Evolutionary conservation across 2,329 filamentous ascomycete species (phyloP).

Genomic region (Colletotrichum destructivum): DNA sequence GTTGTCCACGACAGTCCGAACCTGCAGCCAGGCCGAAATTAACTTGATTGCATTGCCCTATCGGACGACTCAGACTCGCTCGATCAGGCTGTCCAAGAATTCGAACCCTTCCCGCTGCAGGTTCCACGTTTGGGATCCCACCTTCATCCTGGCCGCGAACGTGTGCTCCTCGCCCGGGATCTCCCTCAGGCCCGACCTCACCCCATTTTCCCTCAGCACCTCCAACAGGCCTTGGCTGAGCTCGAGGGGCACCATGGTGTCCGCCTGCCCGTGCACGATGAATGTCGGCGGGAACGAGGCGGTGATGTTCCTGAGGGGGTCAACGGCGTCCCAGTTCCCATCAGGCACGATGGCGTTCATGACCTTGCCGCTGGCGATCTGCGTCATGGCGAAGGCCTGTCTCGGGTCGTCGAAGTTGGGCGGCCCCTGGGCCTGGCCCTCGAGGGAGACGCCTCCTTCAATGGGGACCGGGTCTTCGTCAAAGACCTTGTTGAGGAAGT

Average conservation of each 20-base stretch:
- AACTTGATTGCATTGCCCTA: neutral
- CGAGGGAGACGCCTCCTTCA: constrained; percentile 56
- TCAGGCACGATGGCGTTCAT: constrained; percentile 51
- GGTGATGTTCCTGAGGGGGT: constrained; percentile 53
- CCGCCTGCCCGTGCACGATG: constrained; percentile 57
- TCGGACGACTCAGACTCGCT: neutral
- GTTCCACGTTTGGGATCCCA: constrained; percentile 53
- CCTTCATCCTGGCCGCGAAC: constrained; percentile 58
- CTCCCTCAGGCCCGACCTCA: constrained; percentile 54
- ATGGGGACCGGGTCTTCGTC: constrained; percentile 54
- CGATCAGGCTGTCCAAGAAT: constrained; percentile 53
- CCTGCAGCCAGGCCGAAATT: too few species aligned
- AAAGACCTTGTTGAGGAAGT: constrained; percentile 55
- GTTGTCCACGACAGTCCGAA: neutral
- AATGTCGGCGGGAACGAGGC: constrained; percentile 55
- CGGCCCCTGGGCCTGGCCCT: constrained; percentile 53
- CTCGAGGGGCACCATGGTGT: constrained; percentile 56
- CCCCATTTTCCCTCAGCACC: constrained; percentile 48
- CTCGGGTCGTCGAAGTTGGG: constrained; percentile 55
- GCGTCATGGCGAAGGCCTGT: constrained; percentile 57
- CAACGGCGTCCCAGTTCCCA: constrained; percentile 49
- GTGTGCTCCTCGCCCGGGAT: constrained; percentile 60
- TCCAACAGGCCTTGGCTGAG: constrained; percentile 52
- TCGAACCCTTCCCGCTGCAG: constrained; percentile 58
- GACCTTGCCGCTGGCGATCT: constrained; percentile 57